A percentile compares a stretch with the other conserved stretches of the same genome.
Evolutionary conservation across 208 protist species (phyloP).

Genomic region (Leishmania braziliensis): DNA sequence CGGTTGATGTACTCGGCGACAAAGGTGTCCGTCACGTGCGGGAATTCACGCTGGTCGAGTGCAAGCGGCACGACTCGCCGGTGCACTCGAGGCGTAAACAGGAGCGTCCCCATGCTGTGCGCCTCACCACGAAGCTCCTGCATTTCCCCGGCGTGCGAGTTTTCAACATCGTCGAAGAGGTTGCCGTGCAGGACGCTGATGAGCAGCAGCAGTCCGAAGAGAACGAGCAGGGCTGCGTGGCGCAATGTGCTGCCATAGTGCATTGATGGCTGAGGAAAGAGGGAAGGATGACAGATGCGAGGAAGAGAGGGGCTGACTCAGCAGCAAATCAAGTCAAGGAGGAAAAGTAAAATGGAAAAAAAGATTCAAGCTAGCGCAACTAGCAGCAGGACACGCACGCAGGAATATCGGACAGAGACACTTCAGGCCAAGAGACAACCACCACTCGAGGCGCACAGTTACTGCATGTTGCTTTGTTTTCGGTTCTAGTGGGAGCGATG

Average conservation of each 20-base stretch:
- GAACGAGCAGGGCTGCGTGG: conserved; percentile 23
- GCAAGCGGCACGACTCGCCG: conserved; percentile 16
- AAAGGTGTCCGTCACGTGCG: conserved; percentile 15
- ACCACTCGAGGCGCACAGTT: no score
- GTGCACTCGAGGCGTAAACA: conserved; percentile 8
- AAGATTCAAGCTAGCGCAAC: neutral
- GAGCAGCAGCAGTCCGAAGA: conserved; percentile 27
- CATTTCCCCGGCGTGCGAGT: conserved; percentile 15
- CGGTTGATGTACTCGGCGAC: conserved; percentile 14
- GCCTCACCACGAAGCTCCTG: conserved; percentile 4
- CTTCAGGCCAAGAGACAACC: no score
- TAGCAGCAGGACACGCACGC: neutral
- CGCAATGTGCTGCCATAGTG: conserved; percentile 9
- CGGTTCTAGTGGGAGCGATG: no score
- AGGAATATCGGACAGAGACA: neutral
- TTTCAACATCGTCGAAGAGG: conserved; percentile 18
- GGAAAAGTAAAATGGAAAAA: neutral
- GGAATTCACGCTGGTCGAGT: conserved; percentile 1
- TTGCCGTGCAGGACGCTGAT: conserved; percentile 14
- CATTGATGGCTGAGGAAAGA: neutral
- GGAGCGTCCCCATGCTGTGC: conserved; percentile 5
- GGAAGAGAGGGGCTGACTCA: neutral
- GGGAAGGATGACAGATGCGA: neutral
- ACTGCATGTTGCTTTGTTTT: no score
- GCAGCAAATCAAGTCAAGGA: neutral